Evolutionary conservation across 345 rosid genomes (phyloP), one percentile per base, ranked within the genome.

Genomic region (Brassica cretica): DNA sequence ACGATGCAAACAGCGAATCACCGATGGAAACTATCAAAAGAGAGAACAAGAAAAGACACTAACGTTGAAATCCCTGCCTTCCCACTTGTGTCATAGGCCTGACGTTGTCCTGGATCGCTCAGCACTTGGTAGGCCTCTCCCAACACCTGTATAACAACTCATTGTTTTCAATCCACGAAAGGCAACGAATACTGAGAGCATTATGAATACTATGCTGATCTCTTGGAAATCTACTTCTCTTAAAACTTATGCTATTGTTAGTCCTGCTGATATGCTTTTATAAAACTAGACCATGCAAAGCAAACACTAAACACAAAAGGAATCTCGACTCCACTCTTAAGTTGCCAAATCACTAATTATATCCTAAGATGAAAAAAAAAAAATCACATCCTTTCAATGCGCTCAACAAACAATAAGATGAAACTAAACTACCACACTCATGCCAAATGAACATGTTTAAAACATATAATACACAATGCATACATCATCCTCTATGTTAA

Each of bases 91-190:
- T 95, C 98, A 66, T 95, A 95, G 64, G 99, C 98, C 85, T 93
- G 91, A 18, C 98, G 88, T 83, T 95, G 99, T 68, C 84, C 68
- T 51, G 94, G 88, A 84, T 95, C 98, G 76, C 99, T 95, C 72
- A 95, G 68, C 21, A 95, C 98, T 84, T 95, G 99, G 88, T 95
- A 95, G 64, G 97, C 99, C 89, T 95, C 99, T 72, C 99, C 97
- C 82, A 95, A 78, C 16, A 84, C 96, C 99, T 95, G 81, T 60
- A 68, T 78, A 59, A 75, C 49, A 71, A 46, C 3, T 55, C 24
- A 51, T 8, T 8, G 0, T 4, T 14, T 27, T 64, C n/a, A 9
- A 27, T 27, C 30, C 30, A 27, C 30, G 30, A 27, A 27, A 37
- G 3, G 44, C 19, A 29, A n/a, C 46, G 37, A 68, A 46, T 18